Evolutionary conservation across 176 grass and related monocot species (phyloP), one percentile per base, ranked within the genome.

Genomic region (Musa troglodytarum): DNA sequence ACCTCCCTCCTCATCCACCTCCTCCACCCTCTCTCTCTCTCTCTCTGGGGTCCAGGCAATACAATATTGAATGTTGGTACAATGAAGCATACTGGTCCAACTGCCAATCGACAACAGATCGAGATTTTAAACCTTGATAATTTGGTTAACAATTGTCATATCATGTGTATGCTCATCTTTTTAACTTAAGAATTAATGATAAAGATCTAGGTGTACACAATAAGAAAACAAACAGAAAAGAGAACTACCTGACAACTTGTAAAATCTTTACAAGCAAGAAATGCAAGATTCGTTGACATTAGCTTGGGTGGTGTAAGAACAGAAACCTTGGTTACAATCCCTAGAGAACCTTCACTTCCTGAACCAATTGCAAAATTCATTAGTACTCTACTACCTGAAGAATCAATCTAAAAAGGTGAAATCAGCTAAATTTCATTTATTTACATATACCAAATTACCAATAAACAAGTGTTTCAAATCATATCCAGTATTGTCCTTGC

Each of bases 401-500:
- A 43, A 43, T 55, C 53, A 29, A 73, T 15, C 49, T 16, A 43
- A 10, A 28, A 11, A 54, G 74, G 21, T 54, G 78, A 28, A 68
- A 51, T 69, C 66, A 53, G 55, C 14, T 62, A 58, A 73, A 69
- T 51, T 78, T 63, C 22, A 50, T 25, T 51, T 69, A 10, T 81
- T 65, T 50, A 34, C 6, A 57, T 68, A 53, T 82, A 91, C 89
- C 85, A 74, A 52, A 75, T 53, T 82, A 93, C 94, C 88, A 73
- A 98, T 87, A 81, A 93, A 98, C 80, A 98, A 87, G 82, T 98
- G 94, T 76, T 98, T 98, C 80, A 98, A 75, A 80, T 93, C 86
- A 49, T 93, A 98, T 85, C 94, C 94, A 59, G 94, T 98, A 76
- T 93, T 98, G 54, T 98, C 90, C 92, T 98, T 98, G 43, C 94